Evolutionary conservation across 1,284 basidiomycete species (phyloP).

Genomic region (Agaricales sp.): DNA sequence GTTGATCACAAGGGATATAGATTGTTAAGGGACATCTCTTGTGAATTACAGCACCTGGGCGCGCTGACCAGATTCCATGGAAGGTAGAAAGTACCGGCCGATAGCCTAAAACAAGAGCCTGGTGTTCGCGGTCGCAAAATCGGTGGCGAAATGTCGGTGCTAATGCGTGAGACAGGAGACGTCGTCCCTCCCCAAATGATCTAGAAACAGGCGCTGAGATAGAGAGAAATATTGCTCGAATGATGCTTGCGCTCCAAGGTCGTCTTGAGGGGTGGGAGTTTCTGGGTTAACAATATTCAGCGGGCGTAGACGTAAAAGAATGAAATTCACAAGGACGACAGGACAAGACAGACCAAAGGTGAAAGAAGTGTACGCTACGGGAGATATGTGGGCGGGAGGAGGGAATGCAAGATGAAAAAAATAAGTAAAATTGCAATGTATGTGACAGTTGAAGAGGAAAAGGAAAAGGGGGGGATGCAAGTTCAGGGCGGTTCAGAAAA

Average conservation of each 20-base stretch:
- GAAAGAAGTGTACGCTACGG: background rate
- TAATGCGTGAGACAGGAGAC: background rate
- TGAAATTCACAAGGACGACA: background rate
- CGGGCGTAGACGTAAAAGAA: background rate
- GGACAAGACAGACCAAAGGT: background rate
- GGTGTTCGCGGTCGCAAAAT: background rate
- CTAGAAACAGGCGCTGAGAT: too few species aligned
- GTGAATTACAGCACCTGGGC: background rate
- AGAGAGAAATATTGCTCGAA: too few species aligned
- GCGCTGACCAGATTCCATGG: background rate
- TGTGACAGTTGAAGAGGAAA: slow-evolving; percentile 21
- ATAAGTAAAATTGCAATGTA: slow-evolving; percentile 19
- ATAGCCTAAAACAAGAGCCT: background rate
- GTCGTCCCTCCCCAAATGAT: too few species aligned
- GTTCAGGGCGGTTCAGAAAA: slow-evolving; percentile 24
- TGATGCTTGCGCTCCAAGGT: too few species aligned
- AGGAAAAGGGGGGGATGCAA: slow-evolving; percentile 21
- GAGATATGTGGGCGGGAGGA: slow-evolving; percentile 13
- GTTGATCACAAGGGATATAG: too few species aligned
- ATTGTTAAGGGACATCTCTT: too few species aligned
- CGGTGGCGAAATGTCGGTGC: background rate
- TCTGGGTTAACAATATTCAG: background rate
- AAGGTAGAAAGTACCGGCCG: background rate
- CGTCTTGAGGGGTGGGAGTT: background rate
- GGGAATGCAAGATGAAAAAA: slow-evolving; percentile 4